Percentiles rank a stretch among this genome's conserved stretches.
phyloP scores from a whole-genome alignment of 257 asterid species.

The Handroanthus guayacan region DNA sequence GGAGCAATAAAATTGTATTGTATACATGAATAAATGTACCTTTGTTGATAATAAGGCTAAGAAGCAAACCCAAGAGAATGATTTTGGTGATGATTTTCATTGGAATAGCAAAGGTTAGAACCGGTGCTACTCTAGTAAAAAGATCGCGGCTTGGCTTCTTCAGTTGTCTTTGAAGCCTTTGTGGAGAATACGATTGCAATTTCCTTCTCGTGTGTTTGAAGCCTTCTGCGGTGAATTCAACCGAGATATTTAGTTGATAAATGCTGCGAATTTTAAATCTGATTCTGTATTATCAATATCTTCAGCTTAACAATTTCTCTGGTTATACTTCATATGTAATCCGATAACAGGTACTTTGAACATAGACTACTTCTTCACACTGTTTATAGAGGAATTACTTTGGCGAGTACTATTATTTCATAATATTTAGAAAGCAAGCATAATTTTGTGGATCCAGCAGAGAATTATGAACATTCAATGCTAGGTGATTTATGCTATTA shows the following conservation, averaged over 20 bases:
- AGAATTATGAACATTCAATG: not conserved
- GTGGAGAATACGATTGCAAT: not conserved
- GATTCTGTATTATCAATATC: not conserved
- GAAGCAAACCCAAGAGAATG: not conserved
- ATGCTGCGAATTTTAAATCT: not conserved
- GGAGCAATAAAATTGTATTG: not conserved
- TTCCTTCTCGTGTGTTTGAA: conserved; percentile 1
- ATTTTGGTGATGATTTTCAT: conserved; percentile 17
- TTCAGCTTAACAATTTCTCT: not conserved
- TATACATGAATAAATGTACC: not conserved
- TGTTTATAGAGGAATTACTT: too few species aligned
- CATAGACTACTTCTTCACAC: too few species aligned
- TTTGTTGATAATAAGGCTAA: not conserved
- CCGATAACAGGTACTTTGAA: not conserved
- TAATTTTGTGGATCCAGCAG: too few species aligned
- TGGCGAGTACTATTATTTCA: too few species aligned
- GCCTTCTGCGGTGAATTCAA: not conserved
- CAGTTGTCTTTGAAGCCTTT: too few species aligned
- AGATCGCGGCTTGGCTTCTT: not conserved
- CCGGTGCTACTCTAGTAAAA: not conserved
- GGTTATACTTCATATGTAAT: not conserved
- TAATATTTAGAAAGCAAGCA: too few species aligned
- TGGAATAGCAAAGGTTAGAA: not conserved
- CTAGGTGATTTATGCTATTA: not conserved
- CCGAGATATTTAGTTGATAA: not conserved